phyloP scores from a whole-genome alignment of 257 asterid species.

The Petunia axillaris region DNA sequence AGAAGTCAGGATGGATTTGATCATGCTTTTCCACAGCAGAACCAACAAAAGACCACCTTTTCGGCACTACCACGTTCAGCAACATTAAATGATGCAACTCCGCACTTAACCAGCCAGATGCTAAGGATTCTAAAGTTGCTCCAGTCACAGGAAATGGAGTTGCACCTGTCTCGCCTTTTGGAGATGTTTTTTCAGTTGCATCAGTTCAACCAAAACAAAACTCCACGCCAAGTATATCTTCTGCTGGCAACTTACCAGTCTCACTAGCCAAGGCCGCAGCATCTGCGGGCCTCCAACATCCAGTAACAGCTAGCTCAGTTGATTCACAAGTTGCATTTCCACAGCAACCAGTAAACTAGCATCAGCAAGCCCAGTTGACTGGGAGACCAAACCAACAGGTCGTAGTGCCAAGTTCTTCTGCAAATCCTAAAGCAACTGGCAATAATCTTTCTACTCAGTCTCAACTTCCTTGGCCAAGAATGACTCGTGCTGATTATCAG shows the following conservation, averaged over 20 bases:
- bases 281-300: slow-evolving; percentile 53
- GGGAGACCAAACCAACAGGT: slow-evolving; percentile 58
- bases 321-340: slow-evolving; percentile 29
- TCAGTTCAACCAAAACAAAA: slow-evolving; percentile 54
- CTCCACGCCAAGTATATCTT: slow-evolving; percentile 39
- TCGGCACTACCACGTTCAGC: slow-evolving; percentile 53
- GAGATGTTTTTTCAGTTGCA: slow-evolving; percentile 63
- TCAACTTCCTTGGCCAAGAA: slow-evolving; percentile 86
- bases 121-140: slow-evolving; percentile 49
- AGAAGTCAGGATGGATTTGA: slow-evolving; percentile 52
- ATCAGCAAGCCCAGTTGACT: slow-evolving; percentile 49
- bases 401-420: slow-evolving; percentile 46
- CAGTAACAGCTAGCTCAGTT: slow-evolving; percentile 37
- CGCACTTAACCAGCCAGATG: slow-evolving; percentile 47
- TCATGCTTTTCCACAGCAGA: slow-evolving; percentile 43
- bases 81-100: slow-evolving; percentile 44
- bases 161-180: slow-evolving; percentile 58
- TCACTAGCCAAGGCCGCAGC: slow-evolving; percentile 46
- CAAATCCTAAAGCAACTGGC: slow-evolving; percentile 56
- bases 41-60: slow-evolving; percentile 46
- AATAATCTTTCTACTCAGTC: slow-evolving; percentile 46
- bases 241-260: slow-evolving; percentile 47
- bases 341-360: slow-evolving; percentile 44
- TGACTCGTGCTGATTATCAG: slow-evolving; percentile 82
- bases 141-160: slow-evolving; percentile 67